A percentile compares a stretch with the other conserved stretches of the same genome.
phyloP scores from a whole-genome alignment of 441 rosid species.

The Lepidium campestre region DNA sequence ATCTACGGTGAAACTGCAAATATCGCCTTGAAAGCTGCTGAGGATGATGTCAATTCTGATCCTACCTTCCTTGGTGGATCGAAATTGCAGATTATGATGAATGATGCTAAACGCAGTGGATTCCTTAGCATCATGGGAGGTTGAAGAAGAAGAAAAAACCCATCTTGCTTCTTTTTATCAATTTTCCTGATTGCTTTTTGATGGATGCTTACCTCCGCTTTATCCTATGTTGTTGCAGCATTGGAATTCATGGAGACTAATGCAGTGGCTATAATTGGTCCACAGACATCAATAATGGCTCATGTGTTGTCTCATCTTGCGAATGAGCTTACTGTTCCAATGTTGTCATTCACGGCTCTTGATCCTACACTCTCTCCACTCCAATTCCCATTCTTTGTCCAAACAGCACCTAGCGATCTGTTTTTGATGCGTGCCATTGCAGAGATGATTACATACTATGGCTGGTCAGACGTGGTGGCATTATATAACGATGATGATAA shows the following conservation, averaged over 20 bases:
- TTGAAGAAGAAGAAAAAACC: conserved; percentile 11
- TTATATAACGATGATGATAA: conserved; percentile 79
- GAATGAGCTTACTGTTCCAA: conserved; percentile 72
- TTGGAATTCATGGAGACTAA: conserved; percentile 85
- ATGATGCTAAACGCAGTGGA: conserved; percentile 66
- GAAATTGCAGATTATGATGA: conserved; percentile 43
- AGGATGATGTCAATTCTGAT: conserved; percentile 71
- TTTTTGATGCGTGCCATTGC: conserved; percentile 82
- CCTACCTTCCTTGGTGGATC: conserved; percentile 65
- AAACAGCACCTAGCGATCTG: conserved; percentile 70
- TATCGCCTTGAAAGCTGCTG: conserved; percentile 74
- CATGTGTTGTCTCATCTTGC: conserved; percentile 78
- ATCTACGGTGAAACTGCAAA: conserved; percentile 48
- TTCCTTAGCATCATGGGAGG: conserved; percentile 81
- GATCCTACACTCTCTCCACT: conserved; percentile 77
- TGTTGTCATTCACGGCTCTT: conserved; percentile 78
- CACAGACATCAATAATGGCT: conserved; percentile 78
- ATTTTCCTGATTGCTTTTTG: not conserved
- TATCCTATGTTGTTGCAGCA: conserved; percentile 43
- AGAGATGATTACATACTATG: conserved; percentile 55
- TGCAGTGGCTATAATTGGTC: conserved; percentile 84
- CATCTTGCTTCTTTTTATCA: conserved; percentile 10
- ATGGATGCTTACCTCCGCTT: not conserved
- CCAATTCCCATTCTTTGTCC: conserved; percentile 82
- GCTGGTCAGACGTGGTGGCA: conserved; percentile 75